Base-by-base conservation (phyloP, 2,329 filamentous ascomycete species). In the Pleomassaria siparia region DNA sequence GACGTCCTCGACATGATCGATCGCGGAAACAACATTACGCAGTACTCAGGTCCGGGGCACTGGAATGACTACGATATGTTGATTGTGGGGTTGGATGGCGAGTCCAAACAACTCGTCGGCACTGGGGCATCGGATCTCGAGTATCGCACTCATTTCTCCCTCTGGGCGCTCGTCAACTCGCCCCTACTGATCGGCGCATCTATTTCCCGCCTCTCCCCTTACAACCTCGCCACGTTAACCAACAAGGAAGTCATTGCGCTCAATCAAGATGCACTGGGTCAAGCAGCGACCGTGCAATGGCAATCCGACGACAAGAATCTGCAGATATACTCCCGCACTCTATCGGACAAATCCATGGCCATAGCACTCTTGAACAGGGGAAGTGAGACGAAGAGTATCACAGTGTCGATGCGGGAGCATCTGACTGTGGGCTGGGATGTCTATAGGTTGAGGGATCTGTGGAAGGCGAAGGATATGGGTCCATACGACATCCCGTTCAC, bases 231-330 rank as follows among this genome's bases (percentile, higher is more conserved):
- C 1, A 74, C 75, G 22, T 59, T 76, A 12, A 68, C 64, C 30
- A 76, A 75, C 50, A 58, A 65, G 8, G 74, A 73, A n/a, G 66
- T 76, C 33, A 73, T 76, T 24, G 73, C 59, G n/a, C 53, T 74
- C 21, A 73, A 66, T 22, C 72, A 75, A 49, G 71, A 73, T 35
- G 46, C 53, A 16, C 51, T 58, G 16, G 57, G 57, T 10, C 35
- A 46, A 29, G 41, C 51, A 1, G 48, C 50, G 4, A 50, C 47
- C 1, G 25, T 58, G 39, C 50, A 54, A 26, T 58, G 47, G 42
- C 24, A 43, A 7, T 40, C 44, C 18, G 49, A 46, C 20, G 44
- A 58, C 32, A 50, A 50, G n/a, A 45, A 21, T 12, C 44, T 51
- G 32, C 57, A 60, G 40, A 56, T 60, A 29, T 60, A 60, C 30